These are phyloP conservation scores for Luvunga scandens DNA, from an alignment of 345 rosid species.

Conservation along the genomic window DNA sequence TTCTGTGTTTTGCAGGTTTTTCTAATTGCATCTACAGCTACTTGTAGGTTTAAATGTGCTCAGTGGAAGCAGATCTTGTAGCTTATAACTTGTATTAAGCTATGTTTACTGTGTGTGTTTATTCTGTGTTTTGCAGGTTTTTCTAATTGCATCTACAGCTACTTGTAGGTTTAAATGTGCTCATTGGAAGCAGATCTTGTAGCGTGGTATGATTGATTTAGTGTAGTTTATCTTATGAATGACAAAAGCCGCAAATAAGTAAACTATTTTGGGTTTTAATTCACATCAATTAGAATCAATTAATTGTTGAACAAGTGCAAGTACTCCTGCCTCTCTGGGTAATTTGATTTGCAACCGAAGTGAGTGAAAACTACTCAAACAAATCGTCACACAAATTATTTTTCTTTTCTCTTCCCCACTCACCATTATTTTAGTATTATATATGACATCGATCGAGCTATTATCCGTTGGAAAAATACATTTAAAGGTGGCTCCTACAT, in stretches of 20 bases:
- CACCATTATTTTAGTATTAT: too few species aligned
- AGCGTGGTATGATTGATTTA: neutral
- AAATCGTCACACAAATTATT: too few species aligned
- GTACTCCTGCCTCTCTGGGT: too few species aligned
- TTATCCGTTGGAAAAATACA: too few species aligned
- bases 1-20: slow-evolving; percentile 40
- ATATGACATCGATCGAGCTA: too few species aligned
- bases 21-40: slow-evolving; percentile 46
- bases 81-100: too few species aligned
- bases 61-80: neutral
- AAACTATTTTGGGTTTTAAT: neutral
- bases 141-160: slow-evolving; percentile 46
- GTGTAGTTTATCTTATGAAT: neutral
- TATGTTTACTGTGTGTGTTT: too few species aligned
- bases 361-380: too few species aligned
- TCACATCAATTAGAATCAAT: neutral
- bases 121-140: slow-evolving; percentile 37
- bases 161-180: neutral
- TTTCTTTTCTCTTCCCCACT: too few species aligned
- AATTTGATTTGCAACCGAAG: too few species aligned
- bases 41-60: neutral
- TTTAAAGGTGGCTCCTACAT: too few species aligned
- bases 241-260: too few species aligned
- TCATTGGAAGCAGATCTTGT: neutral
- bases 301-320: neutral